Conservation (phyloP, 352 stramenopile species). For the Pythium myriotylum region DNA sequence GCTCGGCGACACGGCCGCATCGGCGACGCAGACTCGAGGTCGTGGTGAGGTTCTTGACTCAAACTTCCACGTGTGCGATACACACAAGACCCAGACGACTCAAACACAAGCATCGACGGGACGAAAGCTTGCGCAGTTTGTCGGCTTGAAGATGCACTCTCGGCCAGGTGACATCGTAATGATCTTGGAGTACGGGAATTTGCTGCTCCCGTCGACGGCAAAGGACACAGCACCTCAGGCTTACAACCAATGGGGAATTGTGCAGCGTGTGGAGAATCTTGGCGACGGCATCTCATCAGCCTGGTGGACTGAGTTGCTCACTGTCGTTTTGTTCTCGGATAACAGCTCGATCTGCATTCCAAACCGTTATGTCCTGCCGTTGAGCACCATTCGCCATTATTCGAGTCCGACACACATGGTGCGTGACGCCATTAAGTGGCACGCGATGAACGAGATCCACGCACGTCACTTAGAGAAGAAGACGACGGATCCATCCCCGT, state of each 20-base stretch:
- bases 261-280: slow-evolving; percentile 47
- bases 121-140: slow-evolving; percentile 14
- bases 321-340: slow-evolving; percentile 57
- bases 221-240: slow-evolving; percentile 38
- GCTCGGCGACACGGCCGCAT: neutral
- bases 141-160: slow-evolving; percentile 36
- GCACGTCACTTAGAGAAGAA: slow-evolving; percentile 34
- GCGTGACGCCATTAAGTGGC: slow-evolving; percentile 54
- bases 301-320: slow-evolving; percentile 60
- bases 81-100: slow-evolving; percentile 25
- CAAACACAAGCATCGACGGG: slow-evolving; percentile 14
- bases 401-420: slow-evolving; percentile 43
- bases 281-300: slow-evolving; percentile 33
- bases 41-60: slow-evolving; percentile 18
- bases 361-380: slow-evolving; percentile 58
- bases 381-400: slow-evolving; percentile 43
- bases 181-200: slow-evolving; percentile 69
- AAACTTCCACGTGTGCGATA: slow-evolving; percentile 51
- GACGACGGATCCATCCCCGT: neutral
- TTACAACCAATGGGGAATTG: slow-evolving; percentile 66
- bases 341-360: slow-evolving; percentile 51
- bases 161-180: slow-evolving; percentile 63
- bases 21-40: neutral
- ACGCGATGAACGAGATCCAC: slow-evolving; percentile 56
- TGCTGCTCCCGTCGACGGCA: slow-evolving; percentile 42